Evolutionary conservation across 306 rosid species (phyloP).

Genomic region (Neltuma alba): DNA sequence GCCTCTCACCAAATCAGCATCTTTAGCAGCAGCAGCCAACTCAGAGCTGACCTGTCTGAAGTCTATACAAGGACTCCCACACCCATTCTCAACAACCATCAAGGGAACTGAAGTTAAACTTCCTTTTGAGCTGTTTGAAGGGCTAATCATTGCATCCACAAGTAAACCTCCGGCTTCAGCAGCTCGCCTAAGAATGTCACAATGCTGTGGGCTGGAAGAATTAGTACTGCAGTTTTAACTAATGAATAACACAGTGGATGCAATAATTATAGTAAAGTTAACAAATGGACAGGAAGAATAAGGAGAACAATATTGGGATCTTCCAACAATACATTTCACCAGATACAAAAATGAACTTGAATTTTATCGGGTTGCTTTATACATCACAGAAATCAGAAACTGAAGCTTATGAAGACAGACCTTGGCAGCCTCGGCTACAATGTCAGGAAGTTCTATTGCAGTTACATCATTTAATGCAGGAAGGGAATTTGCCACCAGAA

Average conservation of each 20-base stretch:
- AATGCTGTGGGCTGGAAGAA: conserved; percentile 66
- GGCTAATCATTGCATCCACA: conserved; percentile 88
- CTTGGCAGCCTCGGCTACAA: conserved; percentile 99
- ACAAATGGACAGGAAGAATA: conserved; percentile 6
- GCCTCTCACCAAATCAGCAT: conserved; percentile 81
- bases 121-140: conserved; percentile 57
- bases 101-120: conserved; percentile 63
- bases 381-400: not conserved
- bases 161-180: conserved; percentile 97
- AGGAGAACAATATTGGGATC: not conserved
- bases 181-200: conserved; percentile 93
- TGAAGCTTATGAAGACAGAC: conserved; percentile 43
- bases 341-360: not conserved
- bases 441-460: conserved; percentile 97
- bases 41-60: conserved; percentile 99
- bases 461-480: conserved; percentile 96
- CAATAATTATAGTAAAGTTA: conserved; percentile 2
- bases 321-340: not conserved
- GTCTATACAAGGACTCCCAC: conserved; percentile 98
- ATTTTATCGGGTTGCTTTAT: not conserved
- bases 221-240: conserved; percentile 33
- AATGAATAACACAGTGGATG: not conserved
- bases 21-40: conserved; percentile 93
- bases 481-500: conserved; percentile 92
- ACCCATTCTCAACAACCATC: conserved; percentile 96